Base-by-base conservation (phyloP, 805 yeast species). In the Pichia ethanolica region DNA sequence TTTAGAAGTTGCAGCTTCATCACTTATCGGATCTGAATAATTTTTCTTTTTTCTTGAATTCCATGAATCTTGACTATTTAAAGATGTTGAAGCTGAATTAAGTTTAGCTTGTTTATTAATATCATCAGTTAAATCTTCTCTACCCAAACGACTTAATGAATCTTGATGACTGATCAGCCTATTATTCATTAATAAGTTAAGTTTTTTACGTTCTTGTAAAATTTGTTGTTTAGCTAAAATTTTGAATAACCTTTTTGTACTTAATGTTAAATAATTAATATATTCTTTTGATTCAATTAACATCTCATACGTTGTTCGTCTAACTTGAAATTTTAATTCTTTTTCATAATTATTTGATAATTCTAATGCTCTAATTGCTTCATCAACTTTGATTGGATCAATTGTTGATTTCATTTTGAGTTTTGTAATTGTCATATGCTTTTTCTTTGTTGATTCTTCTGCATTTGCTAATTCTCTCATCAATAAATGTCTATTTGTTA, bases 391-490 rank as follows among this genome's bases (percentile, higher is more conserved):
- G 30, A 86, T 65, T 0, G 98, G 96, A 59, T 86, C 91, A 46
- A 89, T 82, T 45, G 86, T 80, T 35, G 89, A 72, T 58, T 78
- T 82, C 48, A 79, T 79, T 57, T 87, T 86, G 49, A 89, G 74
- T 59, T 82, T 82, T 8, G 79, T 74, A 1, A 95, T 95, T 5
- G 78, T 74, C 44, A 79, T 77, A 59, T 87, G 95, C 59, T 80
- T 85, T 33, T 77, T 68, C 56, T 77, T 80, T 1, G 96, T 81
- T 49, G 73, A 79, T 7, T 81, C 79, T 64, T 90, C 95, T 2
- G 97, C 90, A 60, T 79, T 85, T 34, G 78, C 60, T 46, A 89
- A 71, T 56, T 93, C 99, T 47, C 97, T 77, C 96, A 93, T 93
- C 37, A 91, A 68, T 50, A 93, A 72, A 64, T 93, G 96, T 51